Base-by-base conservation (phyloP, 139 green algal genomes). In the Trebouxia sp. region DNA sequence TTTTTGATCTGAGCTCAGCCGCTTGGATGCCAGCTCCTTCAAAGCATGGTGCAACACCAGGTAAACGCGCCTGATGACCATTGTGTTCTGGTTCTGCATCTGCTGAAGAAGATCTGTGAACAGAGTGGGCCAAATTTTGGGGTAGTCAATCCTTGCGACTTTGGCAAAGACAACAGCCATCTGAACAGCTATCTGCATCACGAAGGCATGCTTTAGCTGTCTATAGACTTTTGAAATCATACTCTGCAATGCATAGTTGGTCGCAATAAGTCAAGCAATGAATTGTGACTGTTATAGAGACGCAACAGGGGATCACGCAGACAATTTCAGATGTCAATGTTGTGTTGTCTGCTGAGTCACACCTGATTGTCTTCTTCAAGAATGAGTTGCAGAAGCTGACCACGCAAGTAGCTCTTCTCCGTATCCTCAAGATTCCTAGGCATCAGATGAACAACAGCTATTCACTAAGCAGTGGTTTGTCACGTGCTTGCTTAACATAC, bases 11-110 rank as follows among this genome's bases (percentile, higher is more conserved):
- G 87, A 80, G 2, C 82, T 78, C 35, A 98, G 88, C 20, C 95
- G 90, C 88, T 98, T 98, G 72, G 89, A 94, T 37, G 92, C 88
- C 30, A 98, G 90, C 87, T 98, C 95, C 86, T 98, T 98, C n/a
- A 98, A 86, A 12, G 97, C 87, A 80, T 98, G 93, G 80, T 98
- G 95, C 48, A 98, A 85, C 26, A 93, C 88, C 8, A 98, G 87
- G 81, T 96, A 95, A 24, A 90, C 85, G 10, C 93, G 89, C n/a
- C 91, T 84, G 72, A 81, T 78, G 10, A 56, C 32, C 50, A 87
- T 45, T 32, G 78, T 82, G 53, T 76, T 77, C 53, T 22, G n/a
- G 42, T 17, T 62, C 32, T 90, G 76, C 47, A 93, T 66, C 47
- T 66, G 62, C 39, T 58, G 79, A 69, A 97, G 56, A 26, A 98